Percentiles rank a stretch among this genome's conserved stretches.
Conservation (phyloP, 2,329 filamentous ascomycete species). For the Curvularia spicifera region DNA sequence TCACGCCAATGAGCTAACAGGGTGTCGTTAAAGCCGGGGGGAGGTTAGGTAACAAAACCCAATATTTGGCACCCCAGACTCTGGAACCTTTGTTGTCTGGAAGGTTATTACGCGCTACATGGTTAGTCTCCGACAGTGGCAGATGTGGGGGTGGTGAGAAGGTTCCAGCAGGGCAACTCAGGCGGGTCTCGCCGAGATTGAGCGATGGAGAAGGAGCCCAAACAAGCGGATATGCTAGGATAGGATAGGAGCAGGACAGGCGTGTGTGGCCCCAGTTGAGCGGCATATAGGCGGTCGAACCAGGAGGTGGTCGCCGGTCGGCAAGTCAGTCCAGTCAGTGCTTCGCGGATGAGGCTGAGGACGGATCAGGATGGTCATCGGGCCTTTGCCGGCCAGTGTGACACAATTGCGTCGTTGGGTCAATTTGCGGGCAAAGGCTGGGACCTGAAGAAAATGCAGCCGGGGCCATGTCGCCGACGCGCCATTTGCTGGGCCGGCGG, state of each 20-base stretch:
- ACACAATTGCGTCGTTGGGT: conserved; percentile 12
- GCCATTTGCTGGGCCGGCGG: conserved; percentile 11
- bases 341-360: not conserved
- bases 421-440: conserved; percentile 5
- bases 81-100: conserved; percentile 17
- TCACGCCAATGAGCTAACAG: conserved; percentile 6
- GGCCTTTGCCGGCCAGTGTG: conserved; percentile 15
- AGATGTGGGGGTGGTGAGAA: not conserved
- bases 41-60: not conserved
- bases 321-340: not conserved
- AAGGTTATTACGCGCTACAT: conserved; percentile 14
- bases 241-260: not conserved
- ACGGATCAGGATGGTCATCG: conserved; percentile 10
- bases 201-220: not conserved
- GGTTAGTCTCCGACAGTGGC: conserved; percentile 10
- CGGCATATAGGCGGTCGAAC: conserved; percentile 9
- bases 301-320: not conserved
- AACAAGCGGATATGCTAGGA: not conserved
- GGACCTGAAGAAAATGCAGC: conserved; percentile 1
- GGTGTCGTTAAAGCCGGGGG: not conserved
- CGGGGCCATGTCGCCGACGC: conserved; percentile 14
- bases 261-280: conserved; percentile 4
- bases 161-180: conserved; percentile 11
- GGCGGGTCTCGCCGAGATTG: conserved; percentile 19
- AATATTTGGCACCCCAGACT: conserved; percentile 9